A percentile compares a stretch with the other conserved stretches of the same genome.
These are phyloP conservation scores for Obelidium mucronatum DNA, from an alignment of 192 early-diverging fungal genomes.

Conservation along the genomic window DNA sequence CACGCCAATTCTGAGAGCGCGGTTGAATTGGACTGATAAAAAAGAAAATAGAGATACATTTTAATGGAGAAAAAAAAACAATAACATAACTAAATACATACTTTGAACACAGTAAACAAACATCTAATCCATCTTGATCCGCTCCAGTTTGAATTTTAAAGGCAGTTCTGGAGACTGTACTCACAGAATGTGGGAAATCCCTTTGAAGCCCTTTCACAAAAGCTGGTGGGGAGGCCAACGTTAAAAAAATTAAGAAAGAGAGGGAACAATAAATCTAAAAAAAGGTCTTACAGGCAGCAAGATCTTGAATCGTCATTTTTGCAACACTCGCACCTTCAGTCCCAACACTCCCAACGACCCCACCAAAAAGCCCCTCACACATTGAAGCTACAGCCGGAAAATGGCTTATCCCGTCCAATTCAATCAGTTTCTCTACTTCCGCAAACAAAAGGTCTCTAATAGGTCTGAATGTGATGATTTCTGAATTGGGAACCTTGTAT, in stretches of 20 bases:
- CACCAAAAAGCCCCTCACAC: constrained; percentile 61
- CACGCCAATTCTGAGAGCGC: background rate
- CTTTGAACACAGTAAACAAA: constrained; percentile 72
- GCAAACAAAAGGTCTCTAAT: constrained; percentile 9
- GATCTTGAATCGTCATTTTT: constrained; percentile 4
- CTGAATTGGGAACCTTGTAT: constrained; percentile 41
- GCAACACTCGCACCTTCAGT: background rate
- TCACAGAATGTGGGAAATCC: constrained; percentile 85
- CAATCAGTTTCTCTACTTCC: background rate
- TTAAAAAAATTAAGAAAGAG: background rate
- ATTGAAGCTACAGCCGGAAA: constrained; percentile 53
- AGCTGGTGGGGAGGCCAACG: background rate
- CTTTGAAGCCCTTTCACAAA: constrained; percentile 82
- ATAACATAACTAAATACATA: too few relatives aligned
- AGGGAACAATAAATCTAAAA: background rate
- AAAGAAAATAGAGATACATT: too few relatives aligned
- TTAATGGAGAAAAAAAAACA: too few relatives aligned
- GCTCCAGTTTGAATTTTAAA: constrained; percentile 72
- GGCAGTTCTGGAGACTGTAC: constrained; percentile 83
- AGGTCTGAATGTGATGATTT: constrained; percentile 15
- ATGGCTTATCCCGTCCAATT: background rate
- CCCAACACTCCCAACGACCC: background rate
- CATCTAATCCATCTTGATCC: constrained; percentile 49
- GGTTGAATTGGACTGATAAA: constrained; percentile 2
- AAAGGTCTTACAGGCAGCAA: background rate